phyloP scores from a whole-genome alignment of 73 alveolate genomes.

The Paramecium pentaurelia region DNA sequence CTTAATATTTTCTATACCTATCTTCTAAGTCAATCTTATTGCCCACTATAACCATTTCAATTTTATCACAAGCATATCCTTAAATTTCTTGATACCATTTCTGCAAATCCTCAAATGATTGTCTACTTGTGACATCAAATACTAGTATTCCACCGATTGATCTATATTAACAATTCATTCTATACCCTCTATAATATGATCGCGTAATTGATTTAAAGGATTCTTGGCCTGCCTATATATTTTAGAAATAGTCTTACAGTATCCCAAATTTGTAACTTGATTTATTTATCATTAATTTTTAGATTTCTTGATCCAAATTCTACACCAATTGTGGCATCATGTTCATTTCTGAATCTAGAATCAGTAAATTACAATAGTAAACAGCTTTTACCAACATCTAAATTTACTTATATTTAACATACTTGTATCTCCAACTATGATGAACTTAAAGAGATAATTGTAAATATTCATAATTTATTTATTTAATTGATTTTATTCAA shows the following conservation, averaged over 20 bases:
- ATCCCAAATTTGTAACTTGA: conserved; percentile 79
- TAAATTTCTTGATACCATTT: conserved; percentile 52
- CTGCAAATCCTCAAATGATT: conserved; percentile 40
- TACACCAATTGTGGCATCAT: conserved; percentile 73
- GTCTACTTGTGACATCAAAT: conserved; percentile 13
- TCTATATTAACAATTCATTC: conserved; percentile 49
- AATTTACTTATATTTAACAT: neutral
- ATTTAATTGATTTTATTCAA: neutral
- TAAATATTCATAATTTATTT: conserved; percentile 25
- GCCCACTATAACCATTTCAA: conserved; percentile 55
- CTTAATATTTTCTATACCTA: neutral
- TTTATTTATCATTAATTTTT: conserved; percentile 62
- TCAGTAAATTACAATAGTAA: conserved; percentile 70
- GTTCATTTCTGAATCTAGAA: conserved; percentile 62
- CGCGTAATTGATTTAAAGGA: conserved; percentile 63
- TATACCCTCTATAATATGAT: conserved; percentile 65
- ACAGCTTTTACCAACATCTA: conserved; percentile 72
- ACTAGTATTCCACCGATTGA: conserved; percentile 55
- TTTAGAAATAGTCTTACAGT: conserved; percentile 49
- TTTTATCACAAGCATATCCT: conserved; percentile 45
- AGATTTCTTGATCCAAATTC: conserved; percentile 73
- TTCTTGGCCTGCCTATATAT: conserved; percentile 64
- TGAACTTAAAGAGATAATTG: conserved; percentile 58
- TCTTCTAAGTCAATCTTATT: conserved; percentile 69
- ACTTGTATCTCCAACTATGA: conserved; percentile 62